Conservation (phyloP, 257 asterid genomes). For the Solanum ossicruentum region DNA sequence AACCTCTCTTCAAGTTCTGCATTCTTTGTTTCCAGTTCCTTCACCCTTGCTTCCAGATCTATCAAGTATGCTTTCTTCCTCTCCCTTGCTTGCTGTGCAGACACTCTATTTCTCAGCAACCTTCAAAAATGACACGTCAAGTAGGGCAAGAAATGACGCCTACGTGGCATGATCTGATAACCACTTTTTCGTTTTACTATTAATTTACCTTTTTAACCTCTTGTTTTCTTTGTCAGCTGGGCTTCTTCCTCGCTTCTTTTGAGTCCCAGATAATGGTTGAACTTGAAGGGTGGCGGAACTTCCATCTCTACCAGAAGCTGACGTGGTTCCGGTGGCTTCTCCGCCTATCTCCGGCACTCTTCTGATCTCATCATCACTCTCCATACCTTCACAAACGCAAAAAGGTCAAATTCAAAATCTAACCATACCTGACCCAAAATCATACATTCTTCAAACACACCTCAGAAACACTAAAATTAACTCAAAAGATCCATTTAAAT, state of each 20-base stretch:
- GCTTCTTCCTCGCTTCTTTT: constrained; percentile 78
- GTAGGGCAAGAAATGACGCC: not conserved
- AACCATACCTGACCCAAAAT: too few relatives aligned
- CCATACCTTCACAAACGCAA: constrained; percentile 47
- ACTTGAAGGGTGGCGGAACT: constrained; percentile 33
- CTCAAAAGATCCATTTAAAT: not conserved
- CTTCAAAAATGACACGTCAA: constrained; percentile 15
- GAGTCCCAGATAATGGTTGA: constrained; percentile 49
- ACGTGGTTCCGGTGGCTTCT: constrained; percentile 32
- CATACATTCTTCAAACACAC: not conserved
- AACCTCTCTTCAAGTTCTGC: constrained; percentile 93
- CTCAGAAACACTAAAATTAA: not conserved
- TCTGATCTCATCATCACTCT: constrained; percentile 97
- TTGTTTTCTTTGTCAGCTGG: constrained; percentile 95
- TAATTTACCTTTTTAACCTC: constrained; percentile 67
- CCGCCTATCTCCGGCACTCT: constrained; percentile 97
- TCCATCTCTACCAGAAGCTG: constrained; percentile 51
- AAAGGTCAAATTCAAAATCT: too few relatives aligned
- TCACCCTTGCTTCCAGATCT: constrained; percentile 81
- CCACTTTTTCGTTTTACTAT: not conserved
- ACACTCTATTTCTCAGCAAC: constrained; percentile 96
- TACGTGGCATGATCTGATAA: constrained; percentile 15
- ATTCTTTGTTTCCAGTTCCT: constrained; percentile 84
- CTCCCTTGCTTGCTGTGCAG: constrained; percentile 99
- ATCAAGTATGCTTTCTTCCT: constrained; percentile 92